phyloP scores from a whole-genome alignment of 495 filamentous ascomycete genomes.

The Neurospora sp. region DNA sequence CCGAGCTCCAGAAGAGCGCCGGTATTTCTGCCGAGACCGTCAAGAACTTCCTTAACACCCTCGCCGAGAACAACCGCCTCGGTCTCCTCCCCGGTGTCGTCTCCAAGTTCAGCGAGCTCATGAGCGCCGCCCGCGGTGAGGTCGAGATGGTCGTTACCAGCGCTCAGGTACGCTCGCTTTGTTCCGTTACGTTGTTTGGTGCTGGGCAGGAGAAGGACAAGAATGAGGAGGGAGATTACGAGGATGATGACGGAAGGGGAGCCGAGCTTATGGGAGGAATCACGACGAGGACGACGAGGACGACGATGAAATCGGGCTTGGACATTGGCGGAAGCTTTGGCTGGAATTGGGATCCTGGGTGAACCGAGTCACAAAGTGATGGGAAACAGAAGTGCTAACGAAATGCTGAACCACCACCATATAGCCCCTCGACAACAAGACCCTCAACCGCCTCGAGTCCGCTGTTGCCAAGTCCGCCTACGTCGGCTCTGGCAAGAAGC shows the following conservation, averaged over 20 bases:
- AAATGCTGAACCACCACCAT: not conserved
- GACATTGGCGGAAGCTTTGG: not conserved
- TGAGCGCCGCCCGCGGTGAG: slow-evolving; percentile 84
- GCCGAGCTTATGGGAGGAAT: not conserved
- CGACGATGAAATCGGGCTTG: not conserved
- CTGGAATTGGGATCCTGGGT: not conserved
- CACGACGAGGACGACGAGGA: not conserved
- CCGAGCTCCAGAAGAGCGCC: slow-evolving; percentile 71
- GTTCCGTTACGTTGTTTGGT: not conserved
- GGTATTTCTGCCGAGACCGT: slow-evolving; percentile 64
- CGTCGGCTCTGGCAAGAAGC: slow-evolving; percentile 87
- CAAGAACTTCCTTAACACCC: slow-evolving; percentile 82
- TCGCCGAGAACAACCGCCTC: slow-evolving; percentile 94
- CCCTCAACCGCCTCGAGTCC: slow-evolving; percentile 69
- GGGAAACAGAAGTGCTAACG: not conserved
- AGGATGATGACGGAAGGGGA: not conserved
- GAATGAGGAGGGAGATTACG: not conserved
- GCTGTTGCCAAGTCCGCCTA: slow-evolving; percentile 83
- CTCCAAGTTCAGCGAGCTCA: slow-evolving; percentile 78
- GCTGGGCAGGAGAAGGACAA: not conserved
- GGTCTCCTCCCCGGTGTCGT: slow-evolving; percentile 69
- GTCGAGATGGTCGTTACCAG: slow-evolving; percentile 83
- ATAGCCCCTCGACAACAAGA: slow-evolving; percentile 81
- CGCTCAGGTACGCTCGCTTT: slow-evolving; percentile 58
- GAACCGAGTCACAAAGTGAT: not conserved